phyloP scores from a whole-genome alignment of 2,329 filamentous ascomycete species.

The Coleophoma crateriformis region DNA sequence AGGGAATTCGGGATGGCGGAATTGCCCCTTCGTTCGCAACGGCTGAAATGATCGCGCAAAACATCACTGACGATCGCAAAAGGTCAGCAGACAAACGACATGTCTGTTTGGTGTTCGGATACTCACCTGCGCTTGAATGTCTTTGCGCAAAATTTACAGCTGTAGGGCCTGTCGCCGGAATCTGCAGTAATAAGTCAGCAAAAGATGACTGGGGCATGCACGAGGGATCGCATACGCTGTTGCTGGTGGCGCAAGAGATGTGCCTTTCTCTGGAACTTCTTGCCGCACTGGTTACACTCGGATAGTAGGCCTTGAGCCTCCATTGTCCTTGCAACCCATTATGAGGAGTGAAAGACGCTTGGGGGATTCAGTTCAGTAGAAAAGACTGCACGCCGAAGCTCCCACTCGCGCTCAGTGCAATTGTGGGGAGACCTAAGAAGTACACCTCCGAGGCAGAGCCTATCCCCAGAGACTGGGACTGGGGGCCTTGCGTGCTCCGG shows the following conservation, averaged over 20 bases:
- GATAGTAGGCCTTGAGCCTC: conserved; percentile 26
- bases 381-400: background rate
- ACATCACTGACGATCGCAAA: conserved; percentile 28
- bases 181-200: conserved; percentile 16
- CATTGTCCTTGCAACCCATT: conserved; percentile 13
- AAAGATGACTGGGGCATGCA: background rate
- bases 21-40: conserved; percentile 22
- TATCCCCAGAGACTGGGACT: no score
- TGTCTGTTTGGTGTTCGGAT: background rate
- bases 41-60: conserved; percentile 26
- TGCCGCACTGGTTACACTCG: conserved; percentile 24
- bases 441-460: no score
- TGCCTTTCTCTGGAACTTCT: conserved; percentile 27
- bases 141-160: conserved; percentile 27
- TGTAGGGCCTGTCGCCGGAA: conserved; percentile 24
- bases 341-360: background rate
- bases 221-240: conserved; percentile 19
- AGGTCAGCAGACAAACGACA: background rate
- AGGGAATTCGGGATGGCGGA: conserved; percentile 24
- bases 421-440: no score
- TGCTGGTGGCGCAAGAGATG: conserved; percentile 26
- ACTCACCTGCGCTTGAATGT: conserved; percentile 27
- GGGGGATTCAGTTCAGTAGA: background rate
- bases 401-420: no score
- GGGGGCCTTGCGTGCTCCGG: no score